Conservation (phyloP, 2,329 filamentous ascomycete genomes). For the Cladorrhinum sp. region DNA sequence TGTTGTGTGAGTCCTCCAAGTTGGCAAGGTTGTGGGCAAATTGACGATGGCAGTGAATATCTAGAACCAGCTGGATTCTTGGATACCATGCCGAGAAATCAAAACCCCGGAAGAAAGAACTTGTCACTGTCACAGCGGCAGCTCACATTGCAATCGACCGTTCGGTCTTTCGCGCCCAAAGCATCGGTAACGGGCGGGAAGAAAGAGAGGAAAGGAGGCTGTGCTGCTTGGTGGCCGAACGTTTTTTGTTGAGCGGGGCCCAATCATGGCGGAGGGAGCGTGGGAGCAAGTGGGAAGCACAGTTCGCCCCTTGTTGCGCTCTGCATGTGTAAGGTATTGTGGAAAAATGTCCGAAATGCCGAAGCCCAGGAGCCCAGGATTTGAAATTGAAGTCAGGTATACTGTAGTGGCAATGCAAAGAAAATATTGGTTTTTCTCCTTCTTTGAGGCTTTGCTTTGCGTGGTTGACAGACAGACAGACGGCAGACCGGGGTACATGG, state of each 20-base stretch:
- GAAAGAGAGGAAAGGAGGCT: neutral
- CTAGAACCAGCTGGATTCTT: neutral
- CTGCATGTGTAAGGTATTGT: neutral
- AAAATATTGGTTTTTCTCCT: neutral
- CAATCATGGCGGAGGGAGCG: conserved; percentile 1
- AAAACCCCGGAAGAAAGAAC: neutral
- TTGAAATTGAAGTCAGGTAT: neutral
- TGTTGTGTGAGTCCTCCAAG: neutral
- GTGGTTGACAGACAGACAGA: no score
- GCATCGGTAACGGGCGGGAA: neutral
- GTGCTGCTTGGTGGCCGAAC: neutral
- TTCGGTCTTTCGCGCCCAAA: neutral
- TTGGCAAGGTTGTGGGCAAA: neutral
- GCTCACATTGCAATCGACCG: neutral
- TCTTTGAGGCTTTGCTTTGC: conserved; percentile 1
- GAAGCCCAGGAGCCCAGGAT: neutral
- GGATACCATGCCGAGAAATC: neutral
- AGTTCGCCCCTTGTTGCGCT: neutral
- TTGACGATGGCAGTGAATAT: conserved; percentile 9
- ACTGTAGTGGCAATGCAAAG: neutral
- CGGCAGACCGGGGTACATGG: neutral
- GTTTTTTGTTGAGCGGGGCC: neutral
- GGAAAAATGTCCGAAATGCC: neutral
- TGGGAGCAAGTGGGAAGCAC: neutral
- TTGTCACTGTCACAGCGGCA: neutral